A percentile compares a stretch with the other conserved stretches of the same genome.
phyloP scores from a whole-genome alignment of 352 stramenopile genomes.

The Globisporangium paroecandrum region DNA sequence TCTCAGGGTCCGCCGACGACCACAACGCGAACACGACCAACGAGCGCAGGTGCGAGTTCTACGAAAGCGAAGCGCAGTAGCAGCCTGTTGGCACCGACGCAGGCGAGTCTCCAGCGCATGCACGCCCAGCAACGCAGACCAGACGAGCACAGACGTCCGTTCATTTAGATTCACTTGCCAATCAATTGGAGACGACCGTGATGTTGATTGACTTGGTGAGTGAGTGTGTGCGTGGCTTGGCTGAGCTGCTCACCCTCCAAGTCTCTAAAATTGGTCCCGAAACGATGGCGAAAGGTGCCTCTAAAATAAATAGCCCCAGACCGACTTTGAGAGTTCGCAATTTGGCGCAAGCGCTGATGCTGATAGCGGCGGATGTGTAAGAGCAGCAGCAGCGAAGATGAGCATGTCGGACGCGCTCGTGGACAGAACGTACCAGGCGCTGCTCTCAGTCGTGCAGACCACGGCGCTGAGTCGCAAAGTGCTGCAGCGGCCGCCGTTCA shows the following conservation, averaged over 20 bases:
- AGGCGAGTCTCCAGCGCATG: conserved; percentile 58
- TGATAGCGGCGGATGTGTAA: not conserved
- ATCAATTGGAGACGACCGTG: too few relatives aligned
- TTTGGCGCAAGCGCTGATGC: not conserved
- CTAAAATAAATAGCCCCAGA: conserved; percentile 5
- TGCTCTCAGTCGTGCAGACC: conserved; percentile 64
- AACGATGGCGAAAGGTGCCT: not conserved
- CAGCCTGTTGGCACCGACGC: conserved; percentile 60
- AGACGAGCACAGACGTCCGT: conserved; percentile 35
- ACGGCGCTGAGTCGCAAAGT: conserved; percentile 70
- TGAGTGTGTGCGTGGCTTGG: not conserved
- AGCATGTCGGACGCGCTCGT: conserved; percentile 30
- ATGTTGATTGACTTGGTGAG: not conserved
- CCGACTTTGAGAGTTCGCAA: not conserved
- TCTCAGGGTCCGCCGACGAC: conserved; percentile 14
- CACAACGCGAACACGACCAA: conserved; percentile 6
- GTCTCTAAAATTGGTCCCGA: conserved; percentile 8
- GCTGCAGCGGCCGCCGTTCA: conserved; percentile 69
- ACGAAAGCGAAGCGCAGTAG: conserved; percentile 23
- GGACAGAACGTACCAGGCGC: conserved; percentile 59
- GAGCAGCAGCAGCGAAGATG: not conserved
- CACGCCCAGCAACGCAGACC: conserved; percentile 25
- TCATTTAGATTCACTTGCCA: conserved; percentile 22
- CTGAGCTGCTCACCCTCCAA: not conserved
- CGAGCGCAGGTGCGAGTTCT: not conserved